A percentile compares a stretch with the other conserved stretches of the same genome.
Conservation (phyloP, 768 basidiomycete species). For the Paxillus rubicundulus region DNA sequence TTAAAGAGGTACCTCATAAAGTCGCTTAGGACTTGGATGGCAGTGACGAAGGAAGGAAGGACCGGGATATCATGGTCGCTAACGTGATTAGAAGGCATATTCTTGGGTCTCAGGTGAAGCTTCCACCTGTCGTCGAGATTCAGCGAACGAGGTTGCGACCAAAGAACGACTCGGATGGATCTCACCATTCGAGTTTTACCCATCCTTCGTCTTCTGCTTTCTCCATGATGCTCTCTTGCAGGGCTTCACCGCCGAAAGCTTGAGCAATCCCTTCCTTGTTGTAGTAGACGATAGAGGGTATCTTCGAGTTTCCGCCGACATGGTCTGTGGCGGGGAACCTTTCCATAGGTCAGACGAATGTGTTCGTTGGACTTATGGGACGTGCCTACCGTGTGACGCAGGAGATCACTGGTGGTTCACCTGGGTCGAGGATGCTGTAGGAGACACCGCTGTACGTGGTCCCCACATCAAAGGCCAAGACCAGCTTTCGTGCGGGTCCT, state of each 20-base stretch:
- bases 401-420: conserved; percentile 22
- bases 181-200: conserved; percentile 32
- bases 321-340: conserved; percentile 49
- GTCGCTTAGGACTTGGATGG: conserved; percentile 45
- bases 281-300: conserved; percentile 50
- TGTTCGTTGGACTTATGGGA: not conserved
- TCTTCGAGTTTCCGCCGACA: conserved; percentile 48
- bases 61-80: conserved; percentile 36
- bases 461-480: conserved; percentile 52
- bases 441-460: conserved; percentile 52
- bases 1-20: conserved; percentile 46
- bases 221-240: conserved; percentile 37
- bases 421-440: conserved; percentile 36
- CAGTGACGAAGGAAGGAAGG: conserved; percentile 43
- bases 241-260: conserved; percentile 47
- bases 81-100: conserved; percentile 20
- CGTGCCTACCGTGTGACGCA: conserved; percentile 25
- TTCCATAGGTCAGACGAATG: conserved; percentile 4
- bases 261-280: conserved; percentile 37
- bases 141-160: not conserved
- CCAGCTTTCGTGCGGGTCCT: conserved; percentile 41
- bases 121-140: conserved; percentile 31
- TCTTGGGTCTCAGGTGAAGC: conserved; percentile 33
- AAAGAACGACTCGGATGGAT: not conserved
- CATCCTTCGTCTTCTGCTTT: conserved; percentile 38